Conservation (phyloP, 2,329 filamentous ascomycete species). For the Mariannaea sp. region DNA sequence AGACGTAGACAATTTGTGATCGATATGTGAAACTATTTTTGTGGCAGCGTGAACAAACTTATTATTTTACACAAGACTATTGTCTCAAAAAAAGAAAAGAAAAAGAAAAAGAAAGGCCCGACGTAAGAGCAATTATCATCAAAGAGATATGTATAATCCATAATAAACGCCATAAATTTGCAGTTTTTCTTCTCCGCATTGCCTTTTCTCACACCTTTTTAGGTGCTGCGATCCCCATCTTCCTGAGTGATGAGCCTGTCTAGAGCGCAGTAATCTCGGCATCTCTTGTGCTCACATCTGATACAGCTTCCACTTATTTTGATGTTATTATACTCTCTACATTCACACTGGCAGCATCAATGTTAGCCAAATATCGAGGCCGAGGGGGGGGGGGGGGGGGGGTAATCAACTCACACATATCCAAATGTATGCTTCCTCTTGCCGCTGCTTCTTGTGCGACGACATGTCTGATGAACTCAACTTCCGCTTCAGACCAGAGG, state of each 20-base stretch:
- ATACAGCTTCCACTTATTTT: slow-evolving; percentile 14
- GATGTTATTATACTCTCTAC: slow-evolving; percentile 16
- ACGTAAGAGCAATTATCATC: too few species aligned
- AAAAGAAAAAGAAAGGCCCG: neutral
- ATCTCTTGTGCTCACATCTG: slow-evolving; percentile 9
- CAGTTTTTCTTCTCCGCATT: too few species aligned
- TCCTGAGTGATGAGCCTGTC: neutral
- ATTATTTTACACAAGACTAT: too few species aligned
- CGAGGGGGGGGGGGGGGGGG: too few species aligned
- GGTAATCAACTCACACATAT: slow-evolving; percentile 41
- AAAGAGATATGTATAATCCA: too few species aligned
- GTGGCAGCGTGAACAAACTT: too few species aligned
- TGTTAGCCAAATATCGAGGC: slow-evolving; percentile 11
- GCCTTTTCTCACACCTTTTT: too few species aligned
- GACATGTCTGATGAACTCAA: neutral
- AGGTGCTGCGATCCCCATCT: too few species aligned
- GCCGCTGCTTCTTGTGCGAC: slow-evolving; percentile 16
- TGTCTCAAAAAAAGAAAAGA: too few species aligned
- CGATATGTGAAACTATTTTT: too few species aligned
- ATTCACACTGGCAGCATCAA: slow-evolving; percentile 28
- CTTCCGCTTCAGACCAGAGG: slow-evolving; percentile 14
- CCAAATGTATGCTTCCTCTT: slow-evolving; percentile 37
- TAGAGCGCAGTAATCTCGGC: neutral
- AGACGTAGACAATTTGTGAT: too few species aligned
- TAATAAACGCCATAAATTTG: too few species aligned